These are phyloP conservation scores for Diophrys sp. DNA, from an alignment of 73 alveolate genomes.

Conservation along the genomic window DNA sequence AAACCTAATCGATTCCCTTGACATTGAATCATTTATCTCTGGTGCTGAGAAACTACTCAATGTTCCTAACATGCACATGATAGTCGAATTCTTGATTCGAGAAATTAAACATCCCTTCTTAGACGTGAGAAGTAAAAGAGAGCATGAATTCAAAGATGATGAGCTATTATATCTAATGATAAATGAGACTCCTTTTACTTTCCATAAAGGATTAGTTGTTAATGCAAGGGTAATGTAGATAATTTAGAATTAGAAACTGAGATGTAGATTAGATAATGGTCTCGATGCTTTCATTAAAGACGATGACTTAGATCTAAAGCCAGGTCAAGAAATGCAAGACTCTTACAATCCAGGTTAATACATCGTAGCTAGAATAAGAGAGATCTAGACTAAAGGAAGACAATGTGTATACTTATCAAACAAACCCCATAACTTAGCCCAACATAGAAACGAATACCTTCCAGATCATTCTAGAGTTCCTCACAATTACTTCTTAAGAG, in stretches of 20 bases:
- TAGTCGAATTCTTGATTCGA: conserved; percentile 56
- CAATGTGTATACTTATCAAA: not conserved
- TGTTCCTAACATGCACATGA: conserved; percentile 41
- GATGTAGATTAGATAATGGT: conserved; percentile 76
- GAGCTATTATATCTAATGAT: conserved; percentile 75
- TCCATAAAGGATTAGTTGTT: conserved; percentile 74
- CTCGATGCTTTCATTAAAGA: conserved; percentile 65
- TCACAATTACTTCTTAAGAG: conserved; percentile 33
- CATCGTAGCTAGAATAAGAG: conserved; percentile 34
- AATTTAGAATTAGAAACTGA: conserved; percentile 47
- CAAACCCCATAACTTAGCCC: not conserved
- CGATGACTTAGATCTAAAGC: conserved; percentile 54
- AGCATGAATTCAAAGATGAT: conserved; percentile 44
- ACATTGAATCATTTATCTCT: conserved; percentile 56
- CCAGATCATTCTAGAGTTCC: conserved; percentile 24
- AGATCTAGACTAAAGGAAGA: conserved; percentile 3
- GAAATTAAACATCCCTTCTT: conserved; percentile 77
- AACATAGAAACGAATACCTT: not conserved
- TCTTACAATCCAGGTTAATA: conserved; percentile 35
- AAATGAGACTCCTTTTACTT: conserved; percentile 67
- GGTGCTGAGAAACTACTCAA: conserved; percentile 31
- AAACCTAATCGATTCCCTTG: conserved; percentile 57
- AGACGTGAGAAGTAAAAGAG: conserved; percentile 57
- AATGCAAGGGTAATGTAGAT: conserved; percentile 70
- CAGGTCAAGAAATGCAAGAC: conserved; percentile 46